These are phyloP conservation scores for Yamadazyma sp. DNA, from an alignment of 1,139 yeast genomes.

Conservation along the genomic window DNA sequence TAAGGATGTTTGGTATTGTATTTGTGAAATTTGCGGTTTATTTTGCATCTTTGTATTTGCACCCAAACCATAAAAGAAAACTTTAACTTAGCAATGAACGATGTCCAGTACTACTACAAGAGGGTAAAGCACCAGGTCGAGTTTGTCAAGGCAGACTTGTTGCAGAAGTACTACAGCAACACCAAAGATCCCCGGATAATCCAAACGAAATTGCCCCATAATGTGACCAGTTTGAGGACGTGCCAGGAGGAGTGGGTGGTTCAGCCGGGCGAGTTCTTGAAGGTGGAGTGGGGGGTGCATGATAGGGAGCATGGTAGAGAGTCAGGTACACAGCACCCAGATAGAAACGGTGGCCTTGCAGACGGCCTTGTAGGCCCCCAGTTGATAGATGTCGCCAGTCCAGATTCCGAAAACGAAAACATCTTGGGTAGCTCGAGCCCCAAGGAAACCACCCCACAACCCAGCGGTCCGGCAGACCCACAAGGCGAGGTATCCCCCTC, in stretches of 20 bases:
- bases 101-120: slow-evolving; percentile 16
- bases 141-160: slow-evolving; percentile 35
- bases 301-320: too few relatives aligned
- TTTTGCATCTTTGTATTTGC: too few relatives aligned
- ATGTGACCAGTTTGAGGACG: slow-evolving; percentile 38
- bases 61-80: slow-evolving; percentile 1
- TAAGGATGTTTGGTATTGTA: not conserved
- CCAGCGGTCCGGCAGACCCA: too few relatives aligned
- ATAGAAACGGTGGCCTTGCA: too few relatives aligned
- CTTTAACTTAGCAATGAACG: slow-evolving; percentile 5
- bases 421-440: too few relatives aligned
- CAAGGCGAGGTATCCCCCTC: too few relatives aligned
- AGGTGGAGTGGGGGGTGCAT: too few relatives aligned
- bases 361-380: too few relatives aligned
- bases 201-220: slow-evolving; percentile 35
- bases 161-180: slow-evolving; percentile 43
- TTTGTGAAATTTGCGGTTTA: slow-evolving; percentile 7
- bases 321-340: too few relatives aligned
- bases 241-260: slow-evolving; percentile 24
- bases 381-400: too few relatives aligned
- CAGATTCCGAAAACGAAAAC: too few relatives aligned
- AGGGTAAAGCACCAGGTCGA: slow-evolving; percentile 27
- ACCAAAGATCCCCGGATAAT: slow-evolving; percentile 39
- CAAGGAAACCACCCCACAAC: too few relatives aligned
- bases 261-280: slow-evolving; percentile 23